Evolutionary conservation across 202 grass and related monocot species (phyloP).

Genomic region (Eragrostis tef): DNA sequence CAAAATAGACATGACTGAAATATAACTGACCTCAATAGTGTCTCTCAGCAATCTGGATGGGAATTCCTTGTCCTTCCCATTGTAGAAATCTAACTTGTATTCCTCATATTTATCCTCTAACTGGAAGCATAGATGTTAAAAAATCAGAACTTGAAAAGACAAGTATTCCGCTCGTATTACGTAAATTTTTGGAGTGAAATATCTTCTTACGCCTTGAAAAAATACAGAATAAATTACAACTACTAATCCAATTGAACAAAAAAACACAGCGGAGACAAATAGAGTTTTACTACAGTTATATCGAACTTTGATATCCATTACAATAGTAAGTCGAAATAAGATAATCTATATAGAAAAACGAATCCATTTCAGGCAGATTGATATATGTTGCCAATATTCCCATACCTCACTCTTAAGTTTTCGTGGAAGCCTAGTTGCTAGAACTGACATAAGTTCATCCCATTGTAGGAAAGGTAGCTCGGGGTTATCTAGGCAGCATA

Average conservation of each 20-base stretch:
- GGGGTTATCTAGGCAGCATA: conserved; percentile 62
- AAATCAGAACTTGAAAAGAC: conserved; percentile 27
- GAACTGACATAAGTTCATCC: conserved; percentile 85
- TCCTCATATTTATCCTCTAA: conserved; percentile 67
- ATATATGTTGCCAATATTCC: conserved; percentile 12
- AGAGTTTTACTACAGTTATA: conserved; percentile 20
- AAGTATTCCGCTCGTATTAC: conserved; percentile 5
- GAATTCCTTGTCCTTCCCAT: conserved; percentile 59
- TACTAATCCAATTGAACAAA: conserved; percentile 26
- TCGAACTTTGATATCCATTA: conserved; percentile 20
- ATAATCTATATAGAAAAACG: conserved; percentile 22
- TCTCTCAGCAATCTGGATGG: conserved; percentile 60
- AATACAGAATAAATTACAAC: conserved; percentile 9
- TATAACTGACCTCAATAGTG: conserved; percentile 64
- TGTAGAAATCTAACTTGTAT: conserved; percentile 50
- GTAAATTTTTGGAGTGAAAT: conserved; percentile 8
- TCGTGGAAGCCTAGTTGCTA: conserved; percentile 75
- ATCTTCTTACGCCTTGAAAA: conserved; percentile 2
- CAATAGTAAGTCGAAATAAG: conserved; percentile 9
- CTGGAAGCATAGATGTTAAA: conserved; percentile 49
- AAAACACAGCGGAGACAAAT: conserved; percentile 35
- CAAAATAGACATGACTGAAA: conserved; percentile 7
- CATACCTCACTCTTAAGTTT: conserved; percentile 72
- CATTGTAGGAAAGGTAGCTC: conserved; percentile 83
- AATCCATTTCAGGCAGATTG: conserved; percentile 28